Evolutionary conservation across 140 eudicot species (phyloP), one percentile per base, ranked within the genome.

Genomic region (Oenanthe javanica): DNA sequence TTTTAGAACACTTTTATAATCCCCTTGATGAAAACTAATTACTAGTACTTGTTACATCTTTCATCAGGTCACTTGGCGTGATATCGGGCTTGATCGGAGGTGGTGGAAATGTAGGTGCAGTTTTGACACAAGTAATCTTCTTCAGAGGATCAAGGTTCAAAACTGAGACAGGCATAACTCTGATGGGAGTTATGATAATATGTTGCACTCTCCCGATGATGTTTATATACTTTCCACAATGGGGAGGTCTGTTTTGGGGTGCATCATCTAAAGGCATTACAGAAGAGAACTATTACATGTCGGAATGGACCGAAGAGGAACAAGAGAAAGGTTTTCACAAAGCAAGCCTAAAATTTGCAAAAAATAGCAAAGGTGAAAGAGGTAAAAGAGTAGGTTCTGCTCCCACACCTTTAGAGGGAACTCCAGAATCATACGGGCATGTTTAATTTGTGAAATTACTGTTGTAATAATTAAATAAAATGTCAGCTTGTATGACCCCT

Each of bases 31-130:
- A 27, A n/a, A 9, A 63, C 16, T 51, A 63, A 63, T 5, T 4
- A 55, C 71, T 3, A 4, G 21, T 54, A 9, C 18, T n/a, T 73
- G 14, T 21, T 12, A 1, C n/a, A n/a, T 8, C 9, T 9, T 21
- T 46, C 14, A 46, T 18, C 77, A 74, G 77, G 77, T 74, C 77
- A 0, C 36, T 74, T 23, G 77, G 77, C 16, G 77, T 74, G 19
- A 23, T 74, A 46, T 74, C 77, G 9, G 77, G 77, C 57, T 45
- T 93, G 98, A 90, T 97, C 0, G 98, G 97, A 54, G 98, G 89
- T 1, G 98, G 98, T 49, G 98, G 98, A 72, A 93, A 87, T 25
- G 92, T 87, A 8, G 98, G 98, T 9, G 98, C 98, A 38, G 98
- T 93, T 84, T 45, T 93, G 77, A 93, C 98, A 21, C 98, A 93